phyloP scores from a whole-genome alignment of 2,329 filamentous ascomycete species.

The Leptographium wingfieldii region DNA sequence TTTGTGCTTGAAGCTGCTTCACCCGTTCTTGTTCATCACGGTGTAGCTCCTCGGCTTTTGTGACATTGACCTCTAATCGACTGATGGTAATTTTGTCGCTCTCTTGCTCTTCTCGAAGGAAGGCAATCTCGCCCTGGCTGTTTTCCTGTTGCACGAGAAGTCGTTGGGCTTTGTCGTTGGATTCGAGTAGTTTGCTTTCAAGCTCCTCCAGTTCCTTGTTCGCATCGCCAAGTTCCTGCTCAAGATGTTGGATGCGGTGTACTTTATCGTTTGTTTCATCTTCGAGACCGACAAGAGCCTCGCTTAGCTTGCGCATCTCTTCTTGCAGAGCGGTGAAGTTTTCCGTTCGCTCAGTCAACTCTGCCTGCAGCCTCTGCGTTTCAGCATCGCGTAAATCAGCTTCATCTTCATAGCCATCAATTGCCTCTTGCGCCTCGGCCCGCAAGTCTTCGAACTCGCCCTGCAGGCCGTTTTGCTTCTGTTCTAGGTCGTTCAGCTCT shows the following conservation, averaged over 20 bases:
- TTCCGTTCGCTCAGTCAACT: slow-evolving; percentile 65
- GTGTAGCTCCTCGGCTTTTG: slow-evolving; percentile 65
- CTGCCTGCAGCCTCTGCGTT: slow-evolving; percentile 54
- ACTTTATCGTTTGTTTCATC: slow-evolving; percentile 75
- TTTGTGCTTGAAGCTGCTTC: slow-evolving; percentile 59
- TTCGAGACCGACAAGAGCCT: slow-evolving; percentile 74
- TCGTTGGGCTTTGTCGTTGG: slow-evolving; percentile 77
- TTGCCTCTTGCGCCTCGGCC: slow-evolving; percentile 52
- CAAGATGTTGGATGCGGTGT: slow-evolving; percentile 67
- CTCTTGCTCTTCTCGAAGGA: slow-evolving; percentile 93
- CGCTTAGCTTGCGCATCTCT: slow-evolving; percentile 86
- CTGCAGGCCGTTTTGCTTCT: slow-evolving; percentile 28
- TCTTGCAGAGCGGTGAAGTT: slow-evolving; percentile 85
- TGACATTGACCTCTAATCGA: slow-evolving; percentile 73
- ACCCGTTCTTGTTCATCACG: slow-evolving; percentile 72
- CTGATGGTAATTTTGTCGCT: slow-evolving; percentile 96
- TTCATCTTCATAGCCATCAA: slow-evolving; percentile 56
- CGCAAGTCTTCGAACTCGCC: slow-evolving; percentile 47
- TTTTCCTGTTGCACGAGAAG: slow-evolving; percentile 87
- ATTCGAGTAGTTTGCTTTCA: slow-evolving; percentile 71
- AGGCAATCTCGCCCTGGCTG: slow-evolving; percentile 83
- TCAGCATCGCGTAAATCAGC: slow-evolving; percentile 61
- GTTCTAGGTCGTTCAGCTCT: slow-evolving; percentile 37
- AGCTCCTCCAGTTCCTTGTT: slow-evolving; percentile 79
- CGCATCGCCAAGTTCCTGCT: slow-evolving; percentile 69